phyloP scores from a whole-genome alignment of 306 rosid genomes.

The Boehmeria nivea region DNA sequence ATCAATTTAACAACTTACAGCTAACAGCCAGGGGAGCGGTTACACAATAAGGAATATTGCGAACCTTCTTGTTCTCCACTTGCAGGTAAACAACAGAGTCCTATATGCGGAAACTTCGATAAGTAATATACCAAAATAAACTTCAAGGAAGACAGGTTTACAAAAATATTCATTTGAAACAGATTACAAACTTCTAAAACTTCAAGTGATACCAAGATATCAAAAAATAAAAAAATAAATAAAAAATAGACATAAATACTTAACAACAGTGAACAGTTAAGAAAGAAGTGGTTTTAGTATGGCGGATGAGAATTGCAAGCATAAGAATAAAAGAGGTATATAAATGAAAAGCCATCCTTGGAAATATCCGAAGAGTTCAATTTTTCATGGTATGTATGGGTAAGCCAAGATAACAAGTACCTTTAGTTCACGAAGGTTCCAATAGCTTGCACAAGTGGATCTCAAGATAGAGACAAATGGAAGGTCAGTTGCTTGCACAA shows the following conservation, averaged over 20 bases:
- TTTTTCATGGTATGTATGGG: not conserved
- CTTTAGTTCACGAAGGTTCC: constrained; percentile 74
- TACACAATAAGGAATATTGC: constrained; percentile 67
- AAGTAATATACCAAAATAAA: constrained; percentile 4
- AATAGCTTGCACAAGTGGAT: constrained; percentile 35
- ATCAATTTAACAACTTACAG: constrained; percentile 41
- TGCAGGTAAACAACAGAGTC: constrained; percentile 44
- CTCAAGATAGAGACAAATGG: constrained; percentile 62
- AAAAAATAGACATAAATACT: too few relatives aligned
- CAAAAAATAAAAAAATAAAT: too few relatives aligned
- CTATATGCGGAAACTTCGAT: constrained; percentile 30
- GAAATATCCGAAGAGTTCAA: not conserved
- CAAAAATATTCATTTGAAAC: too few relatives aligned
- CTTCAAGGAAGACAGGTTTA: too few relatives aligned
- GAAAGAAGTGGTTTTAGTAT: not conserved
- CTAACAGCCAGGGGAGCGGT: constrained; percentile 86
- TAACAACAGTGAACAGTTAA: too few relatives aligned
- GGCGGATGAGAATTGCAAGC: constrained; percentile 3
- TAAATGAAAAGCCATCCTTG: not conserved
- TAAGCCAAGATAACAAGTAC: constrained; percentile 29
- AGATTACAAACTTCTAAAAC: too few relatives aligned
- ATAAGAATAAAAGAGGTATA: constrained; percentile 5
- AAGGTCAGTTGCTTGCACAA: constrained; percentile 63
- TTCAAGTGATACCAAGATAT: too few relatives aligned
- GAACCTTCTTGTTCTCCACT: constrained; percentile 65